Conservation (phyloP, 257 asterid species). For the Solanum piurae region DNA sequence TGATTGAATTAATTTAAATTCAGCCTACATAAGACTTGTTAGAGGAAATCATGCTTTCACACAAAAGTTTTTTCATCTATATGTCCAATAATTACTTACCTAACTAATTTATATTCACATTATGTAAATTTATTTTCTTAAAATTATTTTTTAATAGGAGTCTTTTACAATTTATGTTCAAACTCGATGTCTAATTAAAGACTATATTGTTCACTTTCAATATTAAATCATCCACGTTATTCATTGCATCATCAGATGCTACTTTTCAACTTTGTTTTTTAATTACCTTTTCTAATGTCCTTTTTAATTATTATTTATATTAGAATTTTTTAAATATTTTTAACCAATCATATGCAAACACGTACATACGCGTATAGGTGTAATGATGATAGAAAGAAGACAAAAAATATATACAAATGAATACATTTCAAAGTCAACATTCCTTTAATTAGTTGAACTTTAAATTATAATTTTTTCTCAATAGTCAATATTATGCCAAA, state of each 20-base stretch:
- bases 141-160: no score
- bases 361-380: not conserved
- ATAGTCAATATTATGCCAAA: not conserved
- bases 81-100: not conserved
- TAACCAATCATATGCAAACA: not conserved
- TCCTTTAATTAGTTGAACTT: not conserved
- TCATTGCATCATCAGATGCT: not conserved
- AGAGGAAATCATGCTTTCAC: rapidly evolving
- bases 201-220: not conserved
- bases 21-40: not conserved
- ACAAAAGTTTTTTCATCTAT: not conserved
- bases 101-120: not conserved
- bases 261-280: not conserved
- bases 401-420: not conserved
- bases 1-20: not conserved
- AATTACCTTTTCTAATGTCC: not conserved
- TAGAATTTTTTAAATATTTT: not conserved
- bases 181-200: no score
- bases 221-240: not conserved
- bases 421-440: not conserved
- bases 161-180: no score
- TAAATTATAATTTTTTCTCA: not conserved
- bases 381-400: not conserved
- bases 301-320: not conserved
- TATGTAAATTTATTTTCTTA: no score